phyloP scores from a whole-genome alignment of 2,329 filamentous ascomycete species.

The Hypoxylon rubiginosum region DNA sequence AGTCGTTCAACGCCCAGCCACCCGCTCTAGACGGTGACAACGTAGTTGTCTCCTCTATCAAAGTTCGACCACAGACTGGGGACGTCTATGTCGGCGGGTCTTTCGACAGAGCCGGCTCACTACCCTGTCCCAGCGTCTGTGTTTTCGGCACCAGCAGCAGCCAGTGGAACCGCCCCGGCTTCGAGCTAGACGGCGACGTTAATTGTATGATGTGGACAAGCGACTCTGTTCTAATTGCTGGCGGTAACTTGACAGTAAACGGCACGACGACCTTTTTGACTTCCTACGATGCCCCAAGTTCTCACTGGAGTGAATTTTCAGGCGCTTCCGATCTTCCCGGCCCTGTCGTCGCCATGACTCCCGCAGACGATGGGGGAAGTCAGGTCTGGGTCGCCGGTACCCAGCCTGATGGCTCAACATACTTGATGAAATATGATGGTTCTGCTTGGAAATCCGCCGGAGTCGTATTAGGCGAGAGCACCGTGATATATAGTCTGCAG shows the following conservation, averaged over 20 bases:
- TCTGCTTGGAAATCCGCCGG: constrained; percentile 76
- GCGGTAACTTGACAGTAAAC: constrained; percentile 80
- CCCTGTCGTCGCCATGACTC: constrained; percentile 80
- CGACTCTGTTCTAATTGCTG: constrained; percentile 78
- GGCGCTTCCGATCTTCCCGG: constrained; percentile 79
- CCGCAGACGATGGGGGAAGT: constrained; percentile 78
- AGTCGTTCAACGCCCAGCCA: constrained; percentile 78
- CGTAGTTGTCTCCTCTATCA: constrained; percentile 82
- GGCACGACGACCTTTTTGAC: constrained; percentile 76
- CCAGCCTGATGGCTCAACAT: constrained; percentile 72
- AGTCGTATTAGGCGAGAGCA: constrained; percentile 72
- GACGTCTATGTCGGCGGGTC: constrained; percentile 89
- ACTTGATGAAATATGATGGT: constrained; percentile 86
- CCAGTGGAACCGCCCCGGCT: constrained; percentile 86
- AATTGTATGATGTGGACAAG: constrained; percentile 82
- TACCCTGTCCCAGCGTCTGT: constrained; percentile 87
- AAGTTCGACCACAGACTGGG: constrained; percentile 75
- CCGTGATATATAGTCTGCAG: constrained; percentile 83
- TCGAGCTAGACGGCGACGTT: constrained; percentile 77
- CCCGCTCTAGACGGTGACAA: constrained; percentile 78
- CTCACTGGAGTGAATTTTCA: constrained; percentile 75
- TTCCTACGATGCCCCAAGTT: constrained; percentile 76
- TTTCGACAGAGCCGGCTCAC: constrained; percentile 85
- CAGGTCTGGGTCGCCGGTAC: constrained; percentile 88
- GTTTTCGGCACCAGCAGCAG: constrained; percentile 76